These are phyloP conservation scores for Hirsutella thompsonii DNA, from an alignment of 2,329 filamentous ascomycete species.

Conservation along the genomic window DNA sequence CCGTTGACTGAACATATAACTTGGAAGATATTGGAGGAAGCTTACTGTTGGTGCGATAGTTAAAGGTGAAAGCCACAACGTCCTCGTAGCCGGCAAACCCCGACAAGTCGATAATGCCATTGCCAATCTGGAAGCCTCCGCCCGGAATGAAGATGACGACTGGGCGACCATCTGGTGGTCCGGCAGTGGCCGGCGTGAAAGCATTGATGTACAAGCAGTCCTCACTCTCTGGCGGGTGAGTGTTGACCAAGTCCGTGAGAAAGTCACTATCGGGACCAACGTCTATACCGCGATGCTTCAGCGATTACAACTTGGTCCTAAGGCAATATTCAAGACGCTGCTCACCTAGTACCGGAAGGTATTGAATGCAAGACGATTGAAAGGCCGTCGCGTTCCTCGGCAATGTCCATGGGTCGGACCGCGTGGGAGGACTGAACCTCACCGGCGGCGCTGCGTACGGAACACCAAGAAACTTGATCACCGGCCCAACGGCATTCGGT, in stretches of 20 bases:
- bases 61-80: constrained; percentile 12
- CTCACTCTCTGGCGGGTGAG: constrained; percentile 11
- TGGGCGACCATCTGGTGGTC: constrained; percentile 5
- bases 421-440: constrained; percentile 7
- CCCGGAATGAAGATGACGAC: constrained; percentile 14
- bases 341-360: constrained; percentile 8
- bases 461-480: constrained; percentile 11
- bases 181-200: constrained; percentile 9
- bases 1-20: not conserved
- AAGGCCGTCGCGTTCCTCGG: constrained; percentile 5
- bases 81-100: constrained; percentile 15
- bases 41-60: constrained; percentile 14
- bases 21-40: not conserved
- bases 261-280: constrained; percentile 9
- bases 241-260: constrained; percentile 9
- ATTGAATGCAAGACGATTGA: constrained; percentile 8
- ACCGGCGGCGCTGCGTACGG: constrained; percentile 8
- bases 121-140: constrained; percentile 12
- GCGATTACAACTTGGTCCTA: not conserved
- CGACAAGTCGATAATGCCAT: constrained; percentile 10
- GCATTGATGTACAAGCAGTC: constrained; percentile 16
- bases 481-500: constrained; percentile 5
- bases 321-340: not conserved
- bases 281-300: constrained; percentile 4
- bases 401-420: constrained; percentile 7